phyloP scores from a whole-genome alignment of 2,329 filamentous ascomycete genomes.

The Basipetospora sp. region DNA sequence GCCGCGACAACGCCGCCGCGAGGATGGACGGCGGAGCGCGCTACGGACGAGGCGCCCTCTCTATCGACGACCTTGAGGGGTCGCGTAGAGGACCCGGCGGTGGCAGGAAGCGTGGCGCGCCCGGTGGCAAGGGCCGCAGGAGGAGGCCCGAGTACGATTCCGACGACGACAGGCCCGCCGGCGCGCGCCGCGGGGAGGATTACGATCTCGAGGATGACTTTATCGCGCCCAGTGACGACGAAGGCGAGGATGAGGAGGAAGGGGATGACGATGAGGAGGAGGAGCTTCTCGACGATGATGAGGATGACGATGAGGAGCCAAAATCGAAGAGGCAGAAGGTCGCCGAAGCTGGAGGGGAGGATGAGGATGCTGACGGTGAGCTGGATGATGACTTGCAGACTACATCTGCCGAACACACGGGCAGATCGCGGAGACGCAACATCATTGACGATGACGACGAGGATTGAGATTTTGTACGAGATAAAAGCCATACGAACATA shows the following conservation, averaged over 20 bases:
- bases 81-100: conserved; percentile 32
- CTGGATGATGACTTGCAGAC: conserved; percentile 32
- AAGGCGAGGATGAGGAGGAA: conserved; percentile 47
- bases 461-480: no score
- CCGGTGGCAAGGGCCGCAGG: conserved; percentile 37
- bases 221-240: conserved; percentile 60
- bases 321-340: conserved; percentile 20
- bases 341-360: conserved; percentile 32
- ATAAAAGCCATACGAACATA: no score
- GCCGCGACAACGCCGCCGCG: conserved; percentile 52
- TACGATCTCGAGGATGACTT: conserved; percentile 73
- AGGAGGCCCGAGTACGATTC: conserved; percentile 56
- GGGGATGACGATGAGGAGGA: conserved; percentile 54
- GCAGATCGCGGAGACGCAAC: conserved; percentile 36
- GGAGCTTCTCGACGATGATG: conserved; percentile 38
- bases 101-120: conserved; percentile 38
- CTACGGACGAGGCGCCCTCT: conserved; percentile 40
- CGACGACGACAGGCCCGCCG: conserved; percentile 54
- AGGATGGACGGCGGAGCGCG: conserved; percentile 46
- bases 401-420: conserved; percentile 11
- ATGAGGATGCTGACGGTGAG: conserved; percentile 40
- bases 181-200: conserved; percentile 49
- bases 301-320: conserved; percentile 29
- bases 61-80: conserved; percentile 55
- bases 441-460: conserved; percentile 47